Evolutionary conservation across 768 basidiomycete species (phyloP), one percentile per base, ranked within the genome.

Genomic region (Melanogaster broomeanus): DNA sequence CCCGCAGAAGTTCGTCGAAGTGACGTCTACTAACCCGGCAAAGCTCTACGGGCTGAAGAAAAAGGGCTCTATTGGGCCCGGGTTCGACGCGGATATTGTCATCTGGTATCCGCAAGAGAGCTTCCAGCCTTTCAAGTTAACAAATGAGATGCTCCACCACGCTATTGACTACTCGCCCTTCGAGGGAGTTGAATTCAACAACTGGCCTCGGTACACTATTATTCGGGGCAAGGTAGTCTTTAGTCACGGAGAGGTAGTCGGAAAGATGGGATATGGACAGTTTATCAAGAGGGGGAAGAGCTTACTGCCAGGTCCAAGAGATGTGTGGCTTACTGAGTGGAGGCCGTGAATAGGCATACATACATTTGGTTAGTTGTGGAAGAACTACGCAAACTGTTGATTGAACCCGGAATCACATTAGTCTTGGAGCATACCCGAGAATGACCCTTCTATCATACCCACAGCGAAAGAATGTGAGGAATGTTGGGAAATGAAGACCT

Each of bases 121-220:
- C 7, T 46, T 59, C 13, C 43, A 53, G 35, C 34, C 57, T 1
- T 50, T 61, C 10, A 57, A 34, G 0, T 50, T 69, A 27, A 57
- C 41, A 2, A 62, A 66, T 41, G 52, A 61, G 18, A 64, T 63
- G 55, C 51, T 71, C 11, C 57, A 70, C 28, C 57, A 61, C 45
- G 49, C 59, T 37, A 57, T 64, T 45, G 69, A 70, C 45, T 70
- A 72, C 56, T 72, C 71, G 4, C 71, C 71, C 2, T 72, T 62
- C 51, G 71, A 72, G 49, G 71, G 66, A 8, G 61, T 69, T 42
- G 49, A 52, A 19, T 56, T 72, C 24, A 38, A 59, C 13, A 67
- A 72, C 50, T 72, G 71, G 71, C 71, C 71, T 4, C 57, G 64
- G 38, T 33, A 55, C 21, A 67, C 66, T 3, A 50, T 60, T 13